Base-by-base conservation (phyloP, 306 rosid species). In the Corylus heterophylla region DNA sequence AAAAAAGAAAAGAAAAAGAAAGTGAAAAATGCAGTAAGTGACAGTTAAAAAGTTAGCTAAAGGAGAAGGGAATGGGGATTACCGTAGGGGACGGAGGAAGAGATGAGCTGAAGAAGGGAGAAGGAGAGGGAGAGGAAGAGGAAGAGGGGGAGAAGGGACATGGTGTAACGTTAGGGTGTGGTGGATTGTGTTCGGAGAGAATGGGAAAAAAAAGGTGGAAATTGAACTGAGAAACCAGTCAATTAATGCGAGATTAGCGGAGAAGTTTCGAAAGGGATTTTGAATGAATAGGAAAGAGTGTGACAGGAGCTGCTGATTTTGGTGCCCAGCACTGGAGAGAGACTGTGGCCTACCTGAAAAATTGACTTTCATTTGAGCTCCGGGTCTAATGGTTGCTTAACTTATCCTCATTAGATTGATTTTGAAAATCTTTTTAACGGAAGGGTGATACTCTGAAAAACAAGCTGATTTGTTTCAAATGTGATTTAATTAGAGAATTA, bases 201-300 rank as follows among this genome's bases (percentile, higher is more conserved):
- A 22, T 4, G 31, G 44, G 72, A 56, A 31, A 31, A 3, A 31
- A 31, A 31, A 31, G 35, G 35, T 31, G 3, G 35, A 31, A 31
- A 31, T 3, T 31, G 35, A 31, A 31, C 35, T 31, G 35, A 31
- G 35, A 31, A 31, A 31, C 35, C 35, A 31, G 35, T 67, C 18
- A 48, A 7, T 47, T 22, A 61, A 8, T 63, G 79, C 88, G 91
- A 84, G 87, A 91, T 84, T 89, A 81, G 87, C 85, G 95, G 94
- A 73, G 74, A 39, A 42, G 56, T 17, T 37, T 18, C 9, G 71
- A 5, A 6, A 16, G 71, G 6, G 12, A 20, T 13, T 31, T 6
- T 29, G 18, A 31, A 22, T 11, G 42, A 29, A 62, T 11, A 0
- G 44, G 35, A 17, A 25, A 59, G 17, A 61, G 5, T 9, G 66